Evolutionary conservation across 2,329 filamentous ascomycete species (phyloP).

Genomic region (Pseudocercospora ulei): DNA sequence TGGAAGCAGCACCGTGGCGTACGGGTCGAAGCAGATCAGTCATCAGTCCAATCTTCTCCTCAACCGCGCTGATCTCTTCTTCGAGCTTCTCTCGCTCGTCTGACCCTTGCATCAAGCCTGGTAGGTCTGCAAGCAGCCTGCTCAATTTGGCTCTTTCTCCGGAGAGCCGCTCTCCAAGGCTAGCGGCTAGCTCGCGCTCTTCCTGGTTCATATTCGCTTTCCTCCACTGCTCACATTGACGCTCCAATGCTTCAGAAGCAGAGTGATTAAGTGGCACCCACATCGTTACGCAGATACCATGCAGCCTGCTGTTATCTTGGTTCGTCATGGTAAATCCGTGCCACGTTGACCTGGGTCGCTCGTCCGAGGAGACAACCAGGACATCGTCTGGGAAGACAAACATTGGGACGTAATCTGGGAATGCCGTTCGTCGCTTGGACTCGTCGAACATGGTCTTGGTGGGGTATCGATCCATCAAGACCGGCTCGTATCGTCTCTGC

Average conservation of each 20-base stretch:
- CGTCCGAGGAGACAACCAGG: constrained; percentile 88
- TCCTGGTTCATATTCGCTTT: constrained; percentile 70
- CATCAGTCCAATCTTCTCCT: constrained; percentile 96
- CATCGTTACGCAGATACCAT: constrained; percentile 81
- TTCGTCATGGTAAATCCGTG: constrained; percentile 98
- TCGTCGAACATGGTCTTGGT: constrained; percentile 74
- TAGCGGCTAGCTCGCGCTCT: constrained; percentile 84
- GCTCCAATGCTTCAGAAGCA: constrained; percentile 73
- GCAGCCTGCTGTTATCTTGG: constrained; percentile 80
- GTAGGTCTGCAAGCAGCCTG: constrained; percentile 71
- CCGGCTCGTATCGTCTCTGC: constrained; percentile 86
- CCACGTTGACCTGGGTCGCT: constrained; percentile 91
- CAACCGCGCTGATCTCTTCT: constrained; percentile 87
- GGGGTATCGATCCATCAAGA: constrained; percentile 89
- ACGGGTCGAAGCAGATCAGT: constrained; percentile 87
- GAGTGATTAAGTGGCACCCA: constrained; percentile 80
- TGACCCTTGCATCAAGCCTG: constrained; percentile 69
- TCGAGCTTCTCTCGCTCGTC: constrained; percentile 72
- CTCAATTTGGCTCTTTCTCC: constrained; percentile 83
- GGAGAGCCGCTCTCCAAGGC: constrained; percentile 77
- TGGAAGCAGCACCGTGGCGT: constrained; percentile 85
- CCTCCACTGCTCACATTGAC: constrained; percentile 47
- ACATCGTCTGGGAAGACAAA: constrained; percentile 98
- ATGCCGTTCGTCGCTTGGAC: constrained; percentile 65
- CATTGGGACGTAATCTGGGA: constrained; percentile 98